Percentiles rank a stretch among this genome's conserved stretches.
phyloP scores from a whole-genome alignment of 2,329 filamentous ascomycete species.

The Tympanopsis confertula region DNA sequence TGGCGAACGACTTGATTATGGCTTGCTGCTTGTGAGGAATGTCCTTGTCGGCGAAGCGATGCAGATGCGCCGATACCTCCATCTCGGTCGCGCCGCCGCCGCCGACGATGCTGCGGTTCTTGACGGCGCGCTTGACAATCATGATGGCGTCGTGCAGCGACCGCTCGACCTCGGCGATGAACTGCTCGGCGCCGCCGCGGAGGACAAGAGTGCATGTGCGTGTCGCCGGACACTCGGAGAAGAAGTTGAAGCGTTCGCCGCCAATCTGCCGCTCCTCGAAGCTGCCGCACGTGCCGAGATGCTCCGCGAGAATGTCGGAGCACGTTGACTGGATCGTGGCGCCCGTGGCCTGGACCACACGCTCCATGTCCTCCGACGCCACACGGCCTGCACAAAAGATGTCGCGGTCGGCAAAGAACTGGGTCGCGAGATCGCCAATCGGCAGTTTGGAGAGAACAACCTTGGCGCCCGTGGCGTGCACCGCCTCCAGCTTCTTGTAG shows the following conservation, averaged over 20 bases:
- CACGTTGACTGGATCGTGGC: conserved; percentile 93
- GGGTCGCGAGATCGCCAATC: conserved; percentile 92
- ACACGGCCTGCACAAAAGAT: conserved; percentile 97
- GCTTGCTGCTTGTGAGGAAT: conserved; percentile 90
- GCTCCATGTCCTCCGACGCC: conserved; percentile 82
- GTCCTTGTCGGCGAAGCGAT: conserved; percentile 84
- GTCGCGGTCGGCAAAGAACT: conserved; percentile 95
- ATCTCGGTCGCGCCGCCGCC: conserved; percentile 93
- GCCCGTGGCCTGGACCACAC: conserved; percentile 87
- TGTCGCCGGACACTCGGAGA: conserved; percentile 85
- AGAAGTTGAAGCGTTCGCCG: conserved; percentile 96
- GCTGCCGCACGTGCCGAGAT: conserved; percentile 77
- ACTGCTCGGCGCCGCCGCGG: conserved; percentile 92
- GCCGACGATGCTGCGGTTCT: conserved; percentile 86
- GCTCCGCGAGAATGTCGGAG: conserved; percentile 80
- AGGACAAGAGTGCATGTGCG: conserved; percentile 95
- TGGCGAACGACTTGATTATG: conserved; percentile 95
- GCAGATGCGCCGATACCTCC: conserved; percentile 89
- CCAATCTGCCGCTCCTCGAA: conserved; percentile 98
- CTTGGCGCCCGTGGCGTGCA: conserved; percentile 89
- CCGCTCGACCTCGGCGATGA: conserved; percentile 96
- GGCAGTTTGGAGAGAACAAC: conserved; percentile 94
- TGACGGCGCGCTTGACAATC: conserved; percentile 97
- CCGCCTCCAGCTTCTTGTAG: conserved; percentile 94
- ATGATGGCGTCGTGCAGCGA: conserved; percentile 98